phyloP scores from a whole-genome alignment of 805 yeast species.

The Zygosaccharomyces rouxii region DNA sequence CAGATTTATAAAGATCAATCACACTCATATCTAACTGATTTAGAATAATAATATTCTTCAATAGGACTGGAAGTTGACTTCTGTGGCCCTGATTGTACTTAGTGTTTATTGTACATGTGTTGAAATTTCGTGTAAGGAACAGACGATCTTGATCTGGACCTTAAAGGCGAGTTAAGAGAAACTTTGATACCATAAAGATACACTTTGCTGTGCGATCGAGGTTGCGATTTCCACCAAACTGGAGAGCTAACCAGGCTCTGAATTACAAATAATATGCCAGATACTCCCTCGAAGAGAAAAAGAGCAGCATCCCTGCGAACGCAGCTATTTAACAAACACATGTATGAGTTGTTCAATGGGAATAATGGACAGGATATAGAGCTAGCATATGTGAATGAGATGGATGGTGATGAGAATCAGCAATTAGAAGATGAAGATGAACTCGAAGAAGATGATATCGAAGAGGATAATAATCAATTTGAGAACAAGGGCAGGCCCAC shows the following conservation, averaged over 20 bases:
- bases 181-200: neutral
- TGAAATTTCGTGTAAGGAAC: neutral
- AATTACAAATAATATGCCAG: slow-evolving; percentile 6
- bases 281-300: slow-evolving; percentile 19
- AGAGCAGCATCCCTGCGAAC: slow-evolving; percentile 34
- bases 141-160: neutral
- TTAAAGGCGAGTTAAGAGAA: neutral
- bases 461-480: slow-evolving; percentile 5
- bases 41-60: neutral
- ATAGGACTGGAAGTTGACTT: neutral
- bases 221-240: neutral
- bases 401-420: slow-evolving; percentile 6
- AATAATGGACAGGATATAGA: slow-evolving; percentile 17
- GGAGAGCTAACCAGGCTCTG: neutral
- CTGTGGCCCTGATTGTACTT: neutral
- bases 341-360: slow-evolving; percentile 25
- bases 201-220: neutral
- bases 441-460: slow-evolving; percentile 8
- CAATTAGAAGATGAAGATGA: slow-evolving; percentile 9
- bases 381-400: slow-evolving; percentile 14
- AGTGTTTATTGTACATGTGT: slow-evolving; percentile 1
- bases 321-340: slow-evolving; percentile 33
- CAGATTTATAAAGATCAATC: slow-evolving; percentile 37
- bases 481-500: slow-evolving; percentile 2
- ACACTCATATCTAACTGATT: slow-evolving; percentile 12